Conservation (phyloP, 306 rosid species). For the Corylus americana region DNA sequence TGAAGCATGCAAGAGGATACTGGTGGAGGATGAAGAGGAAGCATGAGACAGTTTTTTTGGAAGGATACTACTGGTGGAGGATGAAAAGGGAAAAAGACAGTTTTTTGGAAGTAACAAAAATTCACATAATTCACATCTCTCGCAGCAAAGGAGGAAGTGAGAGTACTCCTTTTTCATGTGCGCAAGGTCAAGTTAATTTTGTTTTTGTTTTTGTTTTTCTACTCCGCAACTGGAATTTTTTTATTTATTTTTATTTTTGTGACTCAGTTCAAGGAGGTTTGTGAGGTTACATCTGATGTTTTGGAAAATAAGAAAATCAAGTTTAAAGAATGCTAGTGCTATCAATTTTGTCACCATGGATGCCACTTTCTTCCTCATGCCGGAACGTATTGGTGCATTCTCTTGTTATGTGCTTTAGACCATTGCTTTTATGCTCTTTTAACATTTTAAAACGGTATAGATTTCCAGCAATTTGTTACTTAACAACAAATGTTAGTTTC, state of each 20-base stretch:
- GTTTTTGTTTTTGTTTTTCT: constrained; percentile 22
- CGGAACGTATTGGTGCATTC: no score
- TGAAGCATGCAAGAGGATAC: constrained; percentile 89
- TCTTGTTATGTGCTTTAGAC: no score
- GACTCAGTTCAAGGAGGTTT: constrained; percentile 32
- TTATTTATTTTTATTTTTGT: not conserved
- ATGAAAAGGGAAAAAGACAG: not conserved
- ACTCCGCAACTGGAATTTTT: not conserved
- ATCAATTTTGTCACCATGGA: not conserved
- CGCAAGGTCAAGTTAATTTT: constrained; percentile 18
- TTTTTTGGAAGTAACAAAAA: not conserved
- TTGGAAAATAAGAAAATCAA: not conserved
- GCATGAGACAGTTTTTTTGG: constrained; percentile 29
- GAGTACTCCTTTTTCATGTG: constrained; percentile 3
- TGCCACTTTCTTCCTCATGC: no score
- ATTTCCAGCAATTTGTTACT: no score
- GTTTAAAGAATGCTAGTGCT: not conserved
- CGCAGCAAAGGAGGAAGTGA: constrained; percentile 17
- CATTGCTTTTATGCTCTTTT: no score
- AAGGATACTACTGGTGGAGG: no score
- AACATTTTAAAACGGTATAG: no score
- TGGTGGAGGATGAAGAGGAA: constrained; percentile 61
- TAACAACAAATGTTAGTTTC: no score
- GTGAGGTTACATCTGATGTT: constrained; percentile 30
- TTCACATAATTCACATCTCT: not conserved